Conservation (phyloP, 345 rosid genomes). For the Aurinia saxatilis region DNA sequence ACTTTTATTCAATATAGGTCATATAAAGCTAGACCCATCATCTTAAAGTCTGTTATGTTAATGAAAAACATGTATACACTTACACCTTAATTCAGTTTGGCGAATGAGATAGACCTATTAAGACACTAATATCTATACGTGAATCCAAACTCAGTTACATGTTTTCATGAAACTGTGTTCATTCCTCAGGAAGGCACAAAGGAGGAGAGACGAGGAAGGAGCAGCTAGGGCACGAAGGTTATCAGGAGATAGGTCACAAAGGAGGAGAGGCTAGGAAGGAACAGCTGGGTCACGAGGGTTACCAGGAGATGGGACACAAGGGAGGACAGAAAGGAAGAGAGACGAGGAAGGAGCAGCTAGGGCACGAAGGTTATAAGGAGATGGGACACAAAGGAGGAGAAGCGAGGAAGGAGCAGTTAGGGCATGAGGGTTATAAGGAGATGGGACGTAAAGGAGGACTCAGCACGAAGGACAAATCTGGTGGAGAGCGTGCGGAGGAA, state of each 20-base stretch:
- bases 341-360: slow-evolving; percentile 49
- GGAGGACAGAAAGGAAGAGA: slow-evolving; percentile 57
- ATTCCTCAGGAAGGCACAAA: slow-evolving; percentile 28
- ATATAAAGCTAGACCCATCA: neutral
- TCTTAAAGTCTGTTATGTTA: neutral
- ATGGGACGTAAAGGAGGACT: slow-evolving; percentile 76
- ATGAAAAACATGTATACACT: neutral
- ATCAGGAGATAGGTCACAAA: slow-evolving; percentile 40
- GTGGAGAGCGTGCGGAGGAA: slow-evolving; percentile 48
- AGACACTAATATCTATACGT: neutral
- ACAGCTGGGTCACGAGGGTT: slow-evolving; percentile 65
- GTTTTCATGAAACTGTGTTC: neutral
- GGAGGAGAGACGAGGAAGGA: slow-evolving; percentile 55
- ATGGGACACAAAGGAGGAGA: slow-evolving; percentile 58
- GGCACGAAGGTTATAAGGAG: slow-evolving; percentile 49
- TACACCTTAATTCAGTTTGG: neutral
- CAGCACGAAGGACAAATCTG: slow-evolving; percentile 50
- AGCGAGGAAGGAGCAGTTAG: slow-evolving; percentile 63
- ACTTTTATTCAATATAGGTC: neutral
- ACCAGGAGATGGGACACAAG: slow-evolving; percentile 54
- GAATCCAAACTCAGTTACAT: neutral
- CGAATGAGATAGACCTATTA: neutral
- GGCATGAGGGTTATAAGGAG: slow-evolving; percentile 59
- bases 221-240: slow-evolving; percentile 48
- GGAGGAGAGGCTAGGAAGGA: slow-evolving; percentile 59